Evolutionary conservation across 306 rosid genomes (phyloP).

Genomic region (Luffa acutangula): DNA sequence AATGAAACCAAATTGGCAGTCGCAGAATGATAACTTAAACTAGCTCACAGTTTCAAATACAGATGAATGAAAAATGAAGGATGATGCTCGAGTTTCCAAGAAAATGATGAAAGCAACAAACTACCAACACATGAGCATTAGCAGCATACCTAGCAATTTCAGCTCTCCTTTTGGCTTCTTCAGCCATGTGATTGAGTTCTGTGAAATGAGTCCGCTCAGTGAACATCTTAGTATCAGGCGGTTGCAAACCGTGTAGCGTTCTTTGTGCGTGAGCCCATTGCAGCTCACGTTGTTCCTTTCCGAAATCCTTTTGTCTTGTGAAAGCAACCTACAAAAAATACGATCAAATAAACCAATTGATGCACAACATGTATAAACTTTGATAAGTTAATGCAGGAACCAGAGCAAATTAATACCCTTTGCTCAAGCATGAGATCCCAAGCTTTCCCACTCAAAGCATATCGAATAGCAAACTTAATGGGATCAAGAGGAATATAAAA

Average conservation of each 20-base stretch:
- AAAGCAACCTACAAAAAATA: conserved; percentile 61
- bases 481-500: conserved; percentile 85
- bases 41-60: not conserved
- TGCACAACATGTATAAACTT: not conserved
- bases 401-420: conserved; percentile 43
- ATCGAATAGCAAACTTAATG: conserved; percentile 75
- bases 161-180: conserved; percentile 97
- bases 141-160: conserved; percentile 74
- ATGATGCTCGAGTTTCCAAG: not conserved
- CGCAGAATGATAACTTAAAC: not conserved
- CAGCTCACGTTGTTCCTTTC: conserved; percentile 92
- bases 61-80: not conserved
- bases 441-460: conserved; percentile 84
- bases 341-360: not conserved
- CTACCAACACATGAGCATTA: not conserved
- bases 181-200: conserved; percentile 94
- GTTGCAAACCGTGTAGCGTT: conserved; percentile 85
- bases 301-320: conserved; percentile 98
- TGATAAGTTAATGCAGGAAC: not conserved
- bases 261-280: conserved; percentile 99
- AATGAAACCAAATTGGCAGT: not conserved
- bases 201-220: conserved; percentile 63
- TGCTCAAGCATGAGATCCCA: conserved; percentile 99
- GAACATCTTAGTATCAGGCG: conserved; percentile 79
- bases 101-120: not conserved